Evolutionary conservation across 148 eudicot species (phyloP), one percentile per base, ranked within the genome.

Genomic region (Rhododendron williamsianum): DNA sequence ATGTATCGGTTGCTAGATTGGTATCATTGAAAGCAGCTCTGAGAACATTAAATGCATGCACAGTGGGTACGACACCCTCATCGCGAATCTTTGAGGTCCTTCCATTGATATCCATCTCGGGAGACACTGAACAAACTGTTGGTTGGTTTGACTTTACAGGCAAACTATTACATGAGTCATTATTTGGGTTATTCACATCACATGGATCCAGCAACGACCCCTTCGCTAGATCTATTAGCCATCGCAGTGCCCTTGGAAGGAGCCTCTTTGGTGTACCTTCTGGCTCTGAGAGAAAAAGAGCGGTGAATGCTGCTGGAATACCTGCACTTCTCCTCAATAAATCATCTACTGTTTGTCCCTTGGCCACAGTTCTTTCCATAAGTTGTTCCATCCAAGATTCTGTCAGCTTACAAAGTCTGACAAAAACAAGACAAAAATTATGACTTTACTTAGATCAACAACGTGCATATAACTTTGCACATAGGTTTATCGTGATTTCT

Each of bases 381-480:
- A 97, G 98, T 87, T 91, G 92, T 76, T 97, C 98, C 98, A 97
- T 97, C 99, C 99, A 97, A 84, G 92, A 93, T 88, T 95, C 99
- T 49, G 95, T 91, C 90, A 97, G 89, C 90, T 92, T 92, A 88
- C 95, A 94, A 86, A 97, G 98, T 88, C 99, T 97, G 91, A 84
- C 82, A 83, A 85, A 79, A 67, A n/a, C 45, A 38, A 72, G 45
- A 72, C 18, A 33, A 84, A 43, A 71, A 77, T 85, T 88, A 82
- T 90, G 85, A 52, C 83, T 49, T 21, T 48, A 54, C 36, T 82
- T 56, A 71, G 19, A 71, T 71, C 6, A 71, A 91, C 73, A 33
- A 83, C 2, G 12, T 49, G 65, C 35, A 9, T 27, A 56, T 76
- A 43, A 38, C 38, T 74, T 21, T 1, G 45, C 33, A 76, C 60